Evolutionary conservation across 2,329 filamentous ascomycete species (phyloP), one percentile per base, ranked within the genome.

Genomic region (Ceratocystis albifundus): DNA sequence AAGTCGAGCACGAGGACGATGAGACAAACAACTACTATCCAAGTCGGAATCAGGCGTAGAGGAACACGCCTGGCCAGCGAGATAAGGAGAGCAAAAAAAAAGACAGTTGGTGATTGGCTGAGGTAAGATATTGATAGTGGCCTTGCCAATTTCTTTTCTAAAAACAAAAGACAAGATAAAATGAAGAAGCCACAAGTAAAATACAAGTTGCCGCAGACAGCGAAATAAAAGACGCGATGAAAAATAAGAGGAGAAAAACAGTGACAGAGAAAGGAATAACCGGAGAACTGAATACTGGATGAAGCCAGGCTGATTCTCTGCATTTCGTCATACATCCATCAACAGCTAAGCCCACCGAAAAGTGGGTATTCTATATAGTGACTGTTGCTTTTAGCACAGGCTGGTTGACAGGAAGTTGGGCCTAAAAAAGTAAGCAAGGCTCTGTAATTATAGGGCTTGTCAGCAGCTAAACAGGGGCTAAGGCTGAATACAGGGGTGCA

Each of bases 251-350:
- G 59, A 25, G 22, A 44, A n/a, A 59, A 46, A 46, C 15, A 59
- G 46, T 17, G 22, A 45, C 17, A 55, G 10, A 45, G 46, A 25
- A 4, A 55, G n/a, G 22, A 63, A 10, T 10, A 63, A 25, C 15
- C 36, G 6, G 48, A 63, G 20, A 30, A 22, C 15, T 28, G 15
- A 46, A 15, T 32, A 22, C 15, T 28, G 15, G 30, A 15, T 32
- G 41, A 36, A 41, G 59, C 59, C 32, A 45, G 48, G 22, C 48
- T 53, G 10, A 7, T 53, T 53, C 12, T 41, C 12, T 41, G 36
- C n/a, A 48, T 63, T 63, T 63, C 61, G 61, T 63, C 44, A 63
- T 63, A 63, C 20, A 25, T 10, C 44, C 28, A 41, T 30, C 20
- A 59, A 25, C 7, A 32, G 53, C 32, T 30, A 36, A 61, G 53